These are phyloP conservation scores for Xylaria sp. DNA, from an alignment of 2,329 filamentous ascomycete species.

Conservation along the genomic window DNA sequence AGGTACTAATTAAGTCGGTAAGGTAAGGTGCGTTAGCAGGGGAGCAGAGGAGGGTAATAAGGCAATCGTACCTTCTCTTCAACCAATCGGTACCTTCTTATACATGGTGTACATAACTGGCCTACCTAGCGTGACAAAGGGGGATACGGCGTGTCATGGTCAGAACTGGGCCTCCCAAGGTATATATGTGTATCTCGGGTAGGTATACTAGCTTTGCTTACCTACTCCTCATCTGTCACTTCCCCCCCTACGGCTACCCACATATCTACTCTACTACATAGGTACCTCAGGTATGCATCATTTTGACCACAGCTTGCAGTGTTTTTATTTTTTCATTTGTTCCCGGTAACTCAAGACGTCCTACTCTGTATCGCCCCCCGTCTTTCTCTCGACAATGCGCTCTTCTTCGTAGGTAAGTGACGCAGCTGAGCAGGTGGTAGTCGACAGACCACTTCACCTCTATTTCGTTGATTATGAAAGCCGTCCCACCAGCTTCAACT, in stretches of 20 bases:
- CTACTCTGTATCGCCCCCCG: neutral
- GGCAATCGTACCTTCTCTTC: too few species aligned
- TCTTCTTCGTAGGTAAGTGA: constrained; percentile 4
- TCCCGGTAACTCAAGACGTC: neutral
- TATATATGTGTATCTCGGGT: too few species aligned
- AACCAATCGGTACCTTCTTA: too few species aligned
- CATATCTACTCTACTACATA: neutral
- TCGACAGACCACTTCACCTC: neutral
- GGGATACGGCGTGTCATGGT: too few species aligned
- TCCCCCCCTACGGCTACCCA: neutral
- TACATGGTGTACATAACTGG: too few species aligned
- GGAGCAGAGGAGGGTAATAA: too few species aligned
- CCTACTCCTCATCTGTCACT: constrained; percentile 18
- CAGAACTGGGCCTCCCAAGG: too few species aligned
- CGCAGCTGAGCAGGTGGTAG: neutral
- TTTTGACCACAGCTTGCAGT: neutral
- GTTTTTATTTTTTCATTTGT: neutral
- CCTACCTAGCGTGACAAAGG: too few species aligned
- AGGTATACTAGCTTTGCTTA: neutral
- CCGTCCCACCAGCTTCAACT: neutral
- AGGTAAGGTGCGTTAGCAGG: too few species aligned
- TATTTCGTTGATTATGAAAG: neutral
- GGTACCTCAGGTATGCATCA: constrained; percentile 1
- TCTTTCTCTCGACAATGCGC: neutral
- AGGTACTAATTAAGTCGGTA: too few species aligned